Conservation (phyloP, 495 filamentous ascomycete species). For the Pyrenula aspistea region DNA sequence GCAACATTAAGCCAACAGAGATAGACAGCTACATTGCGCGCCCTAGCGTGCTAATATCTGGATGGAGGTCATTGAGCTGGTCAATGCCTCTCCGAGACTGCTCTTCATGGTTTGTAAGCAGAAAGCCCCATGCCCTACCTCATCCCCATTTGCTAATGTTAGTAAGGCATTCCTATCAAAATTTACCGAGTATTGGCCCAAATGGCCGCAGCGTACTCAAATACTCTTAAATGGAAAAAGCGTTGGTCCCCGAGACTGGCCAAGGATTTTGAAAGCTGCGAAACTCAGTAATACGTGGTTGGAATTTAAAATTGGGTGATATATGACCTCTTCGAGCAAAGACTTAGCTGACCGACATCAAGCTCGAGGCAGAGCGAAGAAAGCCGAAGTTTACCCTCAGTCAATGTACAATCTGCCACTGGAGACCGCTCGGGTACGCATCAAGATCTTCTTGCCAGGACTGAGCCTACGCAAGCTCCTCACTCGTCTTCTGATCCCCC, state of each 20-base stretch:
- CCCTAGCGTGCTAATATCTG: constrained; percentile 6
- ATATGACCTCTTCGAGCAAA: background rate
- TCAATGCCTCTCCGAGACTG: constrained; percentile 16
- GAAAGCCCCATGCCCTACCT: background rate
- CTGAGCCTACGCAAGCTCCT: background rate
- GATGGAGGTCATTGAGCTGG: constrained; percentile 12
- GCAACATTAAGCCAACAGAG: constrained; percentile 5
- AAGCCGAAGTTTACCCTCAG: constrained; percentile 16
- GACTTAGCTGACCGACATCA: background rate
- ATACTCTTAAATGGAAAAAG: constrained; percentile 11
- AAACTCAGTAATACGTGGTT: constrained; percentile 6
- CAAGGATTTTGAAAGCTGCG: constrained; percentile 12
- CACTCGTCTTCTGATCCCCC: background rate
- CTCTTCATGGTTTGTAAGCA: constrained; percentile 24
- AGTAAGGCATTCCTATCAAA: constrained; percentile 18
- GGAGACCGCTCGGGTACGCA: constrained; percentile 1
- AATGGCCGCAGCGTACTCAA: constrained; percentile 15
- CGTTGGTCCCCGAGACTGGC: constrained; percentile 15
- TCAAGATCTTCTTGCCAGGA: background rate
- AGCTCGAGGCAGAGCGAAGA: background rate
- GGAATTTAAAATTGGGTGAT: constrained; percentile 5
- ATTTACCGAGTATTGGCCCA: constrained; percentile 16
- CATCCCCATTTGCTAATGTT: background rate
- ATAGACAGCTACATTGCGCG: background rate
- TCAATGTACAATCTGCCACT: constrained; percentile 1